A percentile compares a stretch with the other conserved stretches of the same genome.
Evolutionary conservation across 2,329 filamentous ascomycete species (phyloP).

Genomic region (Diplodia seriata): DNA sequence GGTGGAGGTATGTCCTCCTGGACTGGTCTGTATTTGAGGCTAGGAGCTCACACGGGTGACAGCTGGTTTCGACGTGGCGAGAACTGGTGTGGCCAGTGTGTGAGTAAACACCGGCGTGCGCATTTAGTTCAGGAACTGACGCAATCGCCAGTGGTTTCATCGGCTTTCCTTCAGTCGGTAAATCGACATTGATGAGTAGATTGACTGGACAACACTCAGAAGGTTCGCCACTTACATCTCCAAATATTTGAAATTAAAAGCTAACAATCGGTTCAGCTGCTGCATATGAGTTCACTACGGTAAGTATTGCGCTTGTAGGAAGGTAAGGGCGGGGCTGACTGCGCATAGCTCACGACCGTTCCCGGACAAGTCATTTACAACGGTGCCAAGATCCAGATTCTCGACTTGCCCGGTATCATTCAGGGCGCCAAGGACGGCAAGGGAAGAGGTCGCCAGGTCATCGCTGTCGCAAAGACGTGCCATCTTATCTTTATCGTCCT

Average conservation of each 20-base stretch:
- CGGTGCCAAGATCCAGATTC: slow-evolving; percentile 95
- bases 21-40: not conserved
- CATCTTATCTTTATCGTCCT: slow-evolving; percentile 98
- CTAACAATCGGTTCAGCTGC: slow-evolving; percentile 62
- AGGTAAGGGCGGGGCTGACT: slow-evolving; percentile 31
- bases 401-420: slow-evolving; percentile 98
- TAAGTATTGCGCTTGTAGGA: slow-evolving; percentile 32
- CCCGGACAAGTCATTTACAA: slow-evolving; percentile 97
- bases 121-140: slow-evolving; percentile 32
- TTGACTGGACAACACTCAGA: slow-evolving; percentile 97
- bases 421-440: slow-evolving; percentile 98
- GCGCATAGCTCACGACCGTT: slow-evolving; percentile 77
- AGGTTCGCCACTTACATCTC: slow-evolving; percentile 47
- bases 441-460: slow-evolving; percentile 96
- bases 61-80: slow-evolving; percentile 94
- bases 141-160: slow-evolving; percentile 74
- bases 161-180: slow-evolving; percentile 96
- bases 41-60: slow-evolving; percentile 36
- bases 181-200: slow-evolving; percentile 95
- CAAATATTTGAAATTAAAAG: slow-evolving; percentile 32
- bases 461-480: slow-evolving; percentile 98
- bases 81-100: slow-evolving; percentile 95
- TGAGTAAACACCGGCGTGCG: slow-evolving; percentile 46
- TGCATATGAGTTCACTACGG: slow-evolving; percentile 96
- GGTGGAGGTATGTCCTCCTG: slow-evolving; percentile 65